Evolutionary conservation across 805 yeast species (phyloP), one percentile per base, ranked within the genome.

Genomic region (Wickerhamomyces strasburgensis): DNA sequence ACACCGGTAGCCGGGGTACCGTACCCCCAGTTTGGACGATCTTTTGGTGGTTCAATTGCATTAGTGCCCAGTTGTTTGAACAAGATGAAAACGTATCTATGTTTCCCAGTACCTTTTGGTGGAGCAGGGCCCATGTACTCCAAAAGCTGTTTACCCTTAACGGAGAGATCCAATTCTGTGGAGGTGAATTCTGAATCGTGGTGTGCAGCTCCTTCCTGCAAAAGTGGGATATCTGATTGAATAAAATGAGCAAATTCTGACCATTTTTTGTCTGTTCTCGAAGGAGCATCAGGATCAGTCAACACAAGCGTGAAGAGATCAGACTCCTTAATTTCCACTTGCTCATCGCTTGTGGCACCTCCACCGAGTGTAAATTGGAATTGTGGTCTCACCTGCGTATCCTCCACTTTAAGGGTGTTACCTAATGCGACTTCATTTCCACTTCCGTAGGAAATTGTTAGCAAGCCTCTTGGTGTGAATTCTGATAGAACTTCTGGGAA

Each of bases 241-340:
- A 88, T 65, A 70, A 75, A 85, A 63, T 88, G 97, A 37, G 83
- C 78, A 57, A 68, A 88, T 60, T 88, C 95, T 3, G 93, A 80
- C 94, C 95, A 87, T 56, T 79, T 85, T 54, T 80, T 77, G 58
- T 88, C 96, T 3, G 73, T 70, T 48, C 78, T 72, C 4, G 88
- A 74, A 11, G 97, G 97, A 6, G 96, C 96, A 65, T 88, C 96
- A 1, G 97, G 97, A 60, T 88, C 96, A 6, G 96, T 89, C 47
- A 88, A 49, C 3, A 84, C 84, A 47, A 89, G 63, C 9, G 93
- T 77, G 62, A 83, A 88, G 34, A 70, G 61, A 46, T 78, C 81
- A 27, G 65, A 62, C 14, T 52, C 43, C 29, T 58, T 60, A 14
- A 56, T 45, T 1, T 34, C 15, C 3, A 33, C 30, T n/a, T 39